Percentiles rank a stretch among this genome's conserved stretches.
Evolutionary conservation across 495 filamentous ascomycete species (phyloP).

Genomic region (Neurospora pannonica): DNA sequence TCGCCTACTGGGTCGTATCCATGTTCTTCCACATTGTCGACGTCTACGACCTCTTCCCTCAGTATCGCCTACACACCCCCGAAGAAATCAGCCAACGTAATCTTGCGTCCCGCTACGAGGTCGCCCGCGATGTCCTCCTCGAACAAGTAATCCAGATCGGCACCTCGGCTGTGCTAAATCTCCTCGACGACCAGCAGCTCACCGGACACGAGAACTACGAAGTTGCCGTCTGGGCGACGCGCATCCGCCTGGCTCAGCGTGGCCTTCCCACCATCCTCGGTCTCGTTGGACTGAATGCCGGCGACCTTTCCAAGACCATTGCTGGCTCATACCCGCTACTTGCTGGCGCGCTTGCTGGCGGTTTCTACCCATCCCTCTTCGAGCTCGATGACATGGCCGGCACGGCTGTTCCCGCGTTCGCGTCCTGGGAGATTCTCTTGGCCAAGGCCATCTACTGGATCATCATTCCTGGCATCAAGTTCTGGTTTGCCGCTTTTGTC

Average conservation of each 20-base stretch:
- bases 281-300: slow-evolving; percentile 48
- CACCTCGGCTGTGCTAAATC: slow-evolving; percentile 49
- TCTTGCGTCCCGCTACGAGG: slow-evolving; percentile 70
- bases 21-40: slow-evolving; percentile 81
- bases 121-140: slow-evolving; percentile 75
- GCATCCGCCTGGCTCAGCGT: slow-evolving; percentile 61
- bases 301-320: slow-evolving; percentile 45
- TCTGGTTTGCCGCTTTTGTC: slow-evolving; percentile 58
- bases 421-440: slow-evolving; percentile 64
- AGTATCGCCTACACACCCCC: slow-evolving; percentile 87
- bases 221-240: slow-evolving; percentile 69
- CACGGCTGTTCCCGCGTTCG: slow-evolving; percentile 41
- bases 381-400: slow-evolving; percentile 35
- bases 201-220: slow-evolving; percentile 73
- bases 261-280: slow-evolving; percentile 51
- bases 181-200: slow-evolving; percentile 55
- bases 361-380: slow-evolving; percentile 55
- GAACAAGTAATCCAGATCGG: slow-evolving; percentile 82
- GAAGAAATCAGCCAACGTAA: slow-evolving; percentile 81
- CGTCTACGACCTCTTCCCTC: slow-evolving; percentile 66
- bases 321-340: slow-evolving; percentile 49
- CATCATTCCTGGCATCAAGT: slow-evolving; percentile 64
- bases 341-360: slow-evolving; percentile 61
- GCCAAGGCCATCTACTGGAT: slow-evolving; percentile 73
- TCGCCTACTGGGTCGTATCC: slow-evolving; percentile 86